These are phyloP conservation scores for Cutaneotrichosporon cutaneum DNA, from an alignment of 1,284 basidiomycete genomes.

Conservation along the genomic window DNA sequence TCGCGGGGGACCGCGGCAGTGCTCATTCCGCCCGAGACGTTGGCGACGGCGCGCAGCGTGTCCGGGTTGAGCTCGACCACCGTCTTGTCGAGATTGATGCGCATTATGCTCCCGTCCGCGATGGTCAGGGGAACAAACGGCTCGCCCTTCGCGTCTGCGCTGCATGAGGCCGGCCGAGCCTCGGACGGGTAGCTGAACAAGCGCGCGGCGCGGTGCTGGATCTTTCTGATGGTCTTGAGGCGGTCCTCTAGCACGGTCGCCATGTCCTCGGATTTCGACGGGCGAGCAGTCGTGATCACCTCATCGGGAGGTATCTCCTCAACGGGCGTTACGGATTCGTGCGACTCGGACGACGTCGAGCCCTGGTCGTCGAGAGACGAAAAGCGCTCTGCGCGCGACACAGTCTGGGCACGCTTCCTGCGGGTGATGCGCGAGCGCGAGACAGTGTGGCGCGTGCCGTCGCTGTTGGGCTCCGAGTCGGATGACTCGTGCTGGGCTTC, in stretches of 20 bases:
- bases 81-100: constrained; percentile 14
- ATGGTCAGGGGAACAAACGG: constrained; percentile 16
- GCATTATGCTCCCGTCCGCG: constrained; percentile 15
- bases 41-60: constrained; percentile 10
- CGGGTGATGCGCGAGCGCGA: constrained; percentile 14
- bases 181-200: constrained; percentile 8
- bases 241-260: constrained; percentile 16
- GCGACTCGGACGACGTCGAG: not conserved
- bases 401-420: constrained; percentile 5
- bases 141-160: not conserved
- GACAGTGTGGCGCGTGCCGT: constrained; percentile 5
- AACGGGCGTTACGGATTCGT: not conserved
- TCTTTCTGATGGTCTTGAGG: constrained; percentile 15
- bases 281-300: not conserved
- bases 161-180: not conserved
- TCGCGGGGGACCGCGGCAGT: not conserved
- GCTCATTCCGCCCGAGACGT: constrained; percentile 8
- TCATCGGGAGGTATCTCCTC: not conserved
- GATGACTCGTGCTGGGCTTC: constrained; percentile 12
- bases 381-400: constrained; percentile 7
- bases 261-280: constrained; percentile 8
- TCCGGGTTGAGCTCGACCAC: constrained; percentile 19
- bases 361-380: constrained; percentile 1
- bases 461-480: constrained; percentile 15
- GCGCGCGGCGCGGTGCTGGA: constrained; percentile 13